Percentiles rank a stretch among this genome's conserved stretches.
phyloP scores from a whole-genome alignment of 2,329 filamentous ascomycete species.

The Camillea tinctor region DNA sequence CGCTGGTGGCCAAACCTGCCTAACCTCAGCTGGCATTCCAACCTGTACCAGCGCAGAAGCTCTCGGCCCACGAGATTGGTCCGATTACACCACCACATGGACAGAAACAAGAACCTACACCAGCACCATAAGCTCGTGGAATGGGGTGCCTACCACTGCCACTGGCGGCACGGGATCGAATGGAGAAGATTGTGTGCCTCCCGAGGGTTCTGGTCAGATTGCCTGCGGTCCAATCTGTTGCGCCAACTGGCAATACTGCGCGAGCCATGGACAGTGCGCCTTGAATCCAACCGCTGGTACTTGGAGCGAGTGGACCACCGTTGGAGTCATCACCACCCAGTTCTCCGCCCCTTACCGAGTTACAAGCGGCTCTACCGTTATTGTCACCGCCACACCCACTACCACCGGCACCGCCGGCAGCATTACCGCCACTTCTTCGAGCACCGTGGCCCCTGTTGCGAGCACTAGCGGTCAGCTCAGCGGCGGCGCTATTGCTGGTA shows the following conservation, averaged over 20 bases:
- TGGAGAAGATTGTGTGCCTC: slow-evolving; percentile 49
- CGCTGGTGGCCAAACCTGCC: slow-evolving; percentile 46
- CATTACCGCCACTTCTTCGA: slow-evolving; percentile 40
- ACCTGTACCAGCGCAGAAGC: slow-evolving; percentile 41
- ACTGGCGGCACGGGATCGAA: slow-evolving; percentile 20
- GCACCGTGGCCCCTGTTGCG: slow-evolving; percentile 40
- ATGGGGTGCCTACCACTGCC: slow-evolving; percentile 44
- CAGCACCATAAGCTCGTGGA: slow-evolving; percentile 54
- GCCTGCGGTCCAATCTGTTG: slow-evolving; percentile 72
- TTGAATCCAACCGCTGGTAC: slow-evolving; percentile 48
- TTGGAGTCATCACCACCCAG: slow-evolving; percentile 51
- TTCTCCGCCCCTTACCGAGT: slow-evolving; percentile 51
- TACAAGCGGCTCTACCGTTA: slow-evolving; percentile 50
- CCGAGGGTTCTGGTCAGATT: slow-evolving; percentile 49
- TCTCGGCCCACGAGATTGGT: slow-evolving; percentile 31
- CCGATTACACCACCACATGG: slow-evolving; percentile 55
- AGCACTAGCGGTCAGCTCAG: slow-evolving; percentile 52
- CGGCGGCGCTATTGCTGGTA: slow-evolving; percentile 74
- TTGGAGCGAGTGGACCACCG: slow-evolving; percentile 43
- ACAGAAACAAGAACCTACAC: slow-evolving; percentile 61
- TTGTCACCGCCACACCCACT: slow-evolving; percentile 51
- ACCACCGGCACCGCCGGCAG: slow-evolving; percentile 46
- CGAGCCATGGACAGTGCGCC: slow-evolving; percentile 55
- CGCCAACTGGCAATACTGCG: slow-evolving; percentile 67
- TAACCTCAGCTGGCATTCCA: slow-evolving; percentile 49